A percentile compares a stretch with the other conserved stretches of the same genome.
Conservation (phyloP, 148 eudicot genomes). For the Amaranthus cruentus region DNA sequence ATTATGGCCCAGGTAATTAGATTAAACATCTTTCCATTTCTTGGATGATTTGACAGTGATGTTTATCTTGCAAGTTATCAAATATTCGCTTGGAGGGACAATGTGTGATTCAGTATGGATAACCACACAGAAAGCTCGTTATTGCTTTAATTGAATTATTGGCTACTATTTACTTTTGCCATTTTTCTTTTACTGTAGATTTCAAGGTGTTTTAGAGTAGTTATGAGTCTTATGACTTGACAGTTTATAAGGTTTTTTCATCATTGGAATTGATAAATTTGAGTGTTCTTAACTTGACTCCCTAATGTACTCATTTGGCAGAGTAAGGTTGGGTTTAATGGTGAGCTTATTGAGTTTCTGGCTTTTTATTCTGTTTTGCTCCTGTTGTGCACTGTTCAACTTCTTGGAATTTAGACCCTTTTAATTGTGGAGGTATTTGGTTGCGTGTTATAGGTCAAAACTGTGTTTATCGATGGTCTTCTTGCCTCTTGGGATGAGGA, state of each 20-base stretch:
- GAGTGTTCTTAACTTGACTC: background rate
- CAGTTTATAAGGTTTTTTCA: background rate
- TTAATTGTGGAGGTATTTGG: slow-evolving; percentile 13
- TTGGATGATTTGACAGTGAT: slow-evolving; percentile 15
- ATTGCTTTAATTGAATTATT: background rate
- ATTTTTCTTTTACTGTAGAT: no score
- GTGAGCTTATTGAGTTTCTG: background rate
- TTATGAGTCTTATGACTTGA: background rate
- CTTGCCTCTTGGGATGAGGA: slow-evolving; percentile 96
- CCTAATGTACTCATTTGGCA: background rate
- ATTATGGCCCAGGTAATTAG: slow-evolving; percentile 91
- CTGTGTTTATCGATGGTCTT: slow-evolving; percentile 89
- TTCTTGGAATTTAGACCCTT: slow-evolving; percentile 1
- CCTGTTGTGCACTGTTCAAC: background rate
- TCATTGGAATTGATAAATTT: background rate
- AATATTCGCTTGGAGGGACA: background rate
- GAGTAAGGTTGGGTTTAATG: background rate
- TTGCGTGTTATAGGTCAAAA: slow-evolving; percentile 65
- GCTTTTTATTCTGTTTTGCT: background rate
- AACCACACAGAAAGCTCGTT: background rate
- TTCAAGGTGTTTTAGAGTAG: no score
- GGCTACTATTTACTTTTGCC: background rate
- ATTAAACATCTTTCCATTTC: slow-evolving; percentile 11
- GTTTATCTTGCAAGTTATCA: slow-evolving; percentile 13
- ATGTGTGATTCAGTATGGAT: background rate